Base-by-base conservation (phyloP, 2,329 filamentous ascomycete genomes). In the Helotiales sp. region DNA sequence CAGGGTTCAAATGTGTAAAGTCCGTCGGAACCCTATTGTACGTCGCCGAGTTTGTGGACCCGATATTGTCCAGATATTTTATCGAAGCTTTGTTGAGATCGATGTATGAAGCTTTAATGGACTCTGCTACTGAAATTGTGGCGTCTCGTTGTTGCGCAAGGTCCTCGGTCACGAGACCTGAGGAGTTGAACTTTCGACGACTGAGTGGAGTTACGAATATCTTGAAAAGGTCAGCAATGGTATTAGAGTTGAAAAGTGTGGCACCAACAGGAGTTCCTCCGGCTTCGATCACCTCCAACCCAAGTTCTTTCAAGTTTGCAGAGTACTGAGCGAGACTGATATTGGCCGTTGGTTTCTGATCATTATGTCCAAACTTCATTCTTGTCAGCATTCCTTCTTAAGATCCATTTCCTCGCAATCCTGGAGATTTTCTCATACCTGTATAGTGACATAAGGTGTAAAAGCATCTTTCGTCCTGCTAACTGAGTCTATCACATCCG, bases 281-380 rank as follows among this genome's bases (percentile, higher is more conserved):
- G 27, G 68, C 70, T 42, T 57, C 47, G 4, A 52, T 44, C 9
- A 68, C 70, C 27, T 75, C 69, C 2, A 31, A 12, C 5, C 65
- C 72, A 17, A 73, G 76, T 0, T 60, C 64, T 13, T 70, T 70
- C 1, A 82, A 72, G 34, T 81, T 81, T 0, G 66, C 66, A 15
- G 71, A 70, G 68, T 75, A 81, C 17, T 67, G 33, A 0, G 38
- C 57, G 19, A 79, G 58, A 0, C 67, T 69, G 22, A 82, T 72
- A 36, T 73, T 74, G 1, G 71, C 72, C 0, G 66, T 69, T 1
- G 68, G 9, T 58, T 81, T 81, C 58, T 81, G 78, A 64, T 81
- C 79, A 59, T 81, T 81, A 65, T 81, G 79, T 10, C 79, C 79
- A 53, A 81, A 81, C 66, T 68, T 7, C 38, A 15, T n/a, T 13